Evolutionary conservation across 768 basidiomycete species (phyloP), one percentile per base, ranked within the genome.

Genomic region (Pisolithus sp.): DNA sequence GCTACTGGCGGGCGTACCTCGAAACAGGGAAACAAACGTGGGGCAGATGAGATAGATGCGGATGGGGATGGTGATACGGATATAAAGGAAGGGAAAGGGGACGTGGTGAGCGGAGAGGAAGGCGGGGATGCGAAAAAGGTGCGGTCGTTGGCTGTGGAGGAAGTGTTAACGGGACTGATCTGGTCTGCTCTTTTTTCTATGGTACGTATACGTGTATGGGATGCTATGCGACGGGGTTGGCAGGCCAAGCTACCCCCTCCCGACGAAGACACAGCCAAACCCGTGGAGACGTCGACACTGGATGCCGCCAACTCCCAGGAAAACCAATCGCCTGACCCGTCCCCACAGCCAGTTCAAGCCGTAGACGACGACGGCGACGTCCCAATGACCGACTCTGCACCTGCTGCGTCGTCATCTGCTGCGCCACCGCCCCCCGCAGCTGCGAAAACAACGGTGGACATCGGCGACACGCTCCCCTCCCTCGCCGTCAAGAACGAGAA

Each of bases 401-500:
- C 53, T 13, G 54, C 44, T 15, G 39, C 58, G 7, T 59, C 60
- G 5, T n/a, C 40, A n/a, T 9, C 18, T n/a, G 8, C n/a, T 17
- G 42, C 9, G 23, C 9, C 21, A 1, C 21, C n/a, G n/a, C n/a
- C 20, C 10, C 5, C 9, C 31, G 15, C 34, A 37, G 51, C 58
- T 37, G 53, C 55, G 15, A 55, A 57, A 13, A 49, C 64, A 20
- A 46, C 53, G 1, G 76, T 94, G 54, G 77, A 87, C 54, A 71
- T 91, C 31, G 94, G 93, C 7, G 89, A 86, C 54, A 69, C 71
- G 28, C 71, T 96, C 41, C 92, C 92, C 2, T 78, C 79, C 5
- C 62, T 94, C 54, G 78, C 73, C 6, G 71, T 98, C 53, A 85
- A 92, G 71, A 90, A 92, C 65, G 89, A 96, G 71, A 82, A 88